Base-by-base conservation (phyloP, 306 rosid genomes). In the Arachis hypogaea region DNA sequence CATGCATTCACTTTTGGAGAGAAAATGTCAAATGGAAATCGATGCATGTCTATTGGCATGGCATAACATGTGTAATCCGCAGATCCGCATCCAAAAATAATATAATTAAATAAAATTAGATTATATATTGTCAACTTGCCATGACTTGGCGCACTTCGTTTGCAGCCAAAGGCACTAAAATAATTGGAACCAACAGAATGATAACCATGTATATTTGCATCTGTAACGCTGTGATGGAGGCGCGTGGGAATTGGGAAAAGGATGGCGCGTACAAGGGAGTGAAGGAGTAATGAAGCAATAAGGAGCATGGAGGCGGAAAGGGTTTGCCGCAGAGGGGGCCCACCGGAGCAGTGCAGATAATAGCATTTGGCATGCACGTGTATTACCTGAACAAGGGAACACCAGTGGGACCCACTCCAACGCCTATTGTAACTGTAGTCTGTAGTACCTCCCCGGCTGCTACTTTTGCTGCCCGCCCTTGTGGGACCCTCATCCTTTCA, bases 341-440 rank as follows among this genome's bases (percentile, higher is more conserved):
- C 63, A 28, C 41, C 12, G 28, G 58, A 7, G 22, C 50, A 50
- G 22, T 33, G 38, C 38, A 33, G 38, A 33, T 33, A 33, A 69
- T 54, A 45, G 33, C 58, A 59, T 46, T 72, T 72, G 60, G 22
- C 51, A 33, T 61, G 69, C 77, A 72, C 69, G 77, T 72, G 77
- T 61, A 46, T 9, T 47, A 60, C 69, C 47, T 14, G 11, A 30
- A 46, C 1, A 0, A 7, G 14, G 41, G 38, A 16, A 8, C 7
- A 7, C 59, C 1, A 1, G 54, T 10, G 66, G 66, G 75, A 71
- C 75, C 75, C 75, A 69, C 12, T 5, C 0, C 46, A 7, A 43
- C 46, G 46, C 46, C 46, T 7, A 43, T 43, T 43, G 46, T 6
- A 43, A 43, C 38, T 33, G 38, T 33, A 43, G 9, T 5, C 46